Conservation (phyloP, 2,329 filamentous ascomycete species). For the Podosphaera aphanis region DNA sequence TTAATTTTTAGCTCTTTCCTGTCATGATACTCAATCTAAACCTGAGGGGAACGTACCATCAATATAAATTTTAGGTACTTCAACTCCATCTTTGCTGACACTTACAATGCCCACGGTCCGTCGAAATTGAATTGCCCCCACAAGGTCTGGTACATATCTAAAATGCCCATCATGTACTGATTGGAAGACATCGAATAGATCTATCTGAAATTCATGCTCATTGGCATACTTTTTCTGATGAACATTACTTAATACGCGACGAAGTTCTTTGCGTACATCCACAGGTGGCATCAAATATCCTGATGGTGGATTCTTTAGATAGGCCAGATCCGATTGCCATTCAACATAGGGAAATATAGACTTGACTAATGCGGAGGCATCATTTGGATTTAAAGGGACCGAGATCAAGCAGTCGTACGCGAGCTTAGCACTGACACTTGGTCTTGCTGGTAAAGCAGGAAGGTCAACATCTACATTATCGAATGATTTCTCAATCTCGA, state of each 20-base stretch:
- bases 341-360: conserved; percentile 11
- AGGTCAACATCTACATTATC: not conserved
- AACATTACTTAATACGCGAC: conserved; percentile 14
- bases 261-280: conserved; percentile 18
- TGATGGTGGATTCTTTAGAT: conserved; percentile 26
- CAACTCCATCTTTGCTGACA: conserved; percentile 31
- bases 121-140: conserved; percentile 25
- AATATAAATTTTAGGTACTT: conserved; percentile 31
- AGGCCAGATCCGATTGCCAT: conserved; percentile 10
- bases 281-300: conserved; percentile 23
- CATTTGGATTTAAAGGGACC: conserved; percentile 7
- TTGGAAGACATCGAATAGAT: conserved; percentile 28
- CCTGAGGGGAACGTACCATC: conserved; percentile 16
- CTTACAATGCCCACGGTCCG: conserved; percentile 30
- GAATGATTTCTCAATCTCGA: not conserved
- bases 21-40: conserved; percentile 1
- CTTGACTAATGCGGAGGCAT: conserved; percentile 8
- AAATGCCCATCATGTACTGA: conserved; percentile 43
- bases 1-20: conserved; percentile 7
- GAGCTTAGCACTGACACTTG: conserved; percentile 7
- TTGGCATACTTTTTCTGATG: conserved; percentile 5
- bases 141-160: conserved; percentile 26
- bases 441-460: conserved; percentile 3
- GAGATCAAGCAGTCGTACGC: conserved; percentile 12
- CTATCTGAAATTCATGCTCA: conserved; percentile 31